phyloP scores from a whole-genome alignment of 768 basidiomycete genomes.

The Hygrophoropsis aurantiaca region DNA sequence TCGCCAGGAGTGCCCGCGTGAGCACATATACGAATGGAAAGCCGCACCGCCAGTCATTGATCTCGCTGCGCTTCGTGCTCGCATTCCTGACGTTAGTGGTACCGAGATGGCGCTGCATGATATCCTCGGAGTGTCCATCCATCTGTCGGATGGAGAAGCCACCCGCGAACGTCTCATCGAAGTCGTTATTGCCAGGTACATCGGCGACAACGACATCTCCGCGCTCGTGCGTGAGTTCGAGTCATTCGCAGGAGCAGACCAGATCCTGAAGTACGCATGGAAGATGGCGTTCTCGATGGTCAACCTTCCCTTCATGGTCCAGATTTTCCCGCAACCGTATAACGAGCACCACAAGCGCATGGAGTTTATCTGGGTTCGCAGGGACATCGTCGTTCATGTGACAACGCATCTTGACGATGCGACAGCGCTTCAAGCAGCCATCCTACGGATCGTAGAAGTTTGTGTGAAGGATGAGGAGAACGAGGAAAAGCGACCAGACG shows the following conservation, averaged over 20 bases:
- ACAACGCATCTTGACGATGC: conserved; percentile 21
- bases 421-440: conserved; percentile 1
- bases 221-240: neutral
- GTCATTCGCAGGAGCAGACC: no score
- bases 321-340: neutral
- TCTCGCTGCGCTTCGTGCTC: conserved; percentile 2
- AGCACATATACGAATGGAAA: conserved; percentile 19
- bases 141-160: conserved; percentile 4
- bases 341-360: no score
- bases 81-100: conserved; percentile 5
- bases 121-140: no score
- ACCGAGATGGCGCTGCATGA: neutral
- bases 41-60: conserved; percentile 13
- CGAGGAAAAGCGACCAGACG: neutral
- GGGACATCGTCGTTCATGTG: conserved; percentile 4
- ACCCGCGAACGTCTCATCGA: conserved; percentile 15
- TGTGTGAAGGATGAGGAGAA: neutral
- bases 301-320: neutral
- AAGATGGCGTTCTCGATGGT: neutral
- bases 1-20: neutral
- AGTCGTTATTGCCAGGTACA: conserved; percentile 7
- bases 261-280: neutral
- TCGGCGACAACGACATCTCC: neutral
- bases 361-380: conserved; percentile 1
- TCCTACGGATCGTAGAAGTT: neutral